Conservation (phyloP, 2,329 filamentous ascomycete genomes). For the Penicillium sp. region DNA sequence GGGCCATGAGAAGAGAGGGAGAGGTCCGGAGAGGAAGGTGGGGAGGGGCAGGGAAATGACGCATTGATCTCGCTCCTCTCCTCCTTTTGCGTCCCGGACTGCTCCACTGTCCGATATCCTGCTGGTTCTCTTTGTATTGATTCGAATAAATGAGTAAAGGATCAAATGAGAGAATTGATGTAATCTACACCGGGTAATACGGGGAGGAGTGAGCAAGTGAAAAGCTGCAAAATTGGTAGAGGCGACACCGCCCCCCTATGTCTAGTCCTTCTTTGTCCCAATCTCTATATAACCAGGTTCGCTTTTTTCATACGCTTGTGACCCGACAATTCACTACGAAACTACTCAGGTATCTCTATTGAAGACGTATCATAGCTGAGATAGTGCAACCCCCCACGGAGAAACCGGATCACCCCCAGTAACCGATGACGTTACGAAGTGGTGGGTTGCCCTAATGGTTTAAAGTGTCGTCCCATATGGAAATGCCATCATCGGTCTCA, state of each 20-base stretch:
- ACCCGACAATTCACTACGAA: neutral
- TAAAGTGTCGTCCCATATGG: conserved; percentile 3
- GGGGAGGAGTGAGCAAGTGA: too few species aligned
- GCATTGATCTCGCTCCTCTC: conserved; percentile 22
- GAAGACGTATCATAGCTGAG: neutral
- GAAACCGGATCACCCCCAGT: conserved; percentile 20
- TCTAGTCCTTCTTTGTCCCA: too few species aligned
- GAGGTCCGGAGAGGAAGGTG: conserved; percentile 21
- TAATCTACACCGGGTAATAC: too few species aligned
- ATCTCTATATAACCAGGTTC: neutral
- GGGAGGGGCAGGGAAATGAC: conserved; percentile 28
- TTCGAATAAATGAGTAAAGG: too few species aligned
- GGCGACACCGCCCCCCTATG: too few species aligned
- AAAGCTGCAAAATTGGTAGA: too few species aligned
- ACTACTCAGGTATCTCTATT: neutral
- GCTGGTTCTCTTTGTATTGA: neutral
- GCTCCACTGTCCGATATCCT: neutral
- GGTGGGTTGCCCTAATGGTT: neutral
- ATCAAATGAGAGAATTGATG: too few species aligned
- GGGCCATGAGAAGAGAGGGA: conserved; percentile 28
- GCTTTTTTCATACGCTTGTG: neutral
- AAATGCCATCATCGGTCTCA: neutral
- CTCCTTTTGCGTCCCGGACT: neutral
- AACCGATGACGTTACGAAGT: conserved; percentile 25
- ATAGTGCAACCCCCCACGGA: conserved; percentile 5